These are phyloP conservation scores for Neofusicoccum sp. DNA, from an alignment of 2,329 filamentous ascomycete species.

Conservation along the genomic window DNA sequence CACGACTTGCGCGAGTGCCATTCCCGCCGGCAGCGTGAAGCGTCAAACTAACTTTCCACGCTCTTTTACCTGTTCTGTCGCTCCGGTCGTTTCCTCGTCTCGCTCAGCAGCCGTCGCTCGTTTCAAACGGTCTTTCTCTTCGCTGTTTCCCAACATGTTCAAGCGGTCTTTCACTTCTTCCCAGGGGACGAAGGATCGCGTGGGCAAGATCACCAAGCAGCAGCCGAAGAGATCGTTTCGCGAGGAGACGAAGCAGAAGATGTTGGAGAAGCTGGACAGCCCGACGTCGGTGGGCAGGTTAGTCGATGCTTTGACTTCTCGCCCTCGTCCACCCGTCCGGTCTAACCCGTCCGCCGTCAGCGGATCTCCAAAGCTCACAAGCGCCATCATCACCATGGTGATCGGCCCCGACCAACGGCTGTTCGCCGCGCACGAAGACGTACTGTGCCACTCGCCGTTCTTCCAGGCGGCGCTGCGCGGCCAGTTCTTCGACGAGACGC, in stretches of 20 bases:
- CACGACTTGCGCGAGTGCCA: constrained; percentile 8
- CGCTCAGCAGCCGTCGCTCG: neutral
- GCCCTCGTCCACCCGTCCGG: neutral
- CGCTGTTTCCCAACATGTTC: constrained; percentile 67
- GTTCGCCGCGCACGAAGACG: constrained; percentile 93
- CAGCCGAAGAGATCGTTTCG: constrained; percentile 71
- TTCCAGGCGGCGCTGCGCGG: constrained; percentile 71
- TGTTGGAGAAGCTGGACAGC: constrained; percentile 77
- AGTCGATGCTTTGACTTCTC: neutral
- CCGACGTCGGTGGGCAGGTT: constrained; percentile 51
- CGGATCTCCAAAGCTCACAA: constrained; percentile 53
- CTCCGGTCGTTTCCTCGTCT: neutral
- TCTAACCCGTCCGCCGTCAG: constrained; percentile 19
- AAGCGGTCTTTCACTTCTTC: constrained; percentile 76
- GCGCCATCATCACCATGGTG: constrained; percentile 81
- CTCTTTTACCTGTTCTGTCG: constrained; percentile 10
- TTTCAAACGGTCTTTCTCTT: constrained; percentile 39
- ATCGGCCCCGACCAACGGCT: constrained; percentile 82
- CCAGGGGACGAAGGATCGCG: constrained; percentile 64
- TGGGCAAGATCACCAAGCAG: constrained; percentile 83
- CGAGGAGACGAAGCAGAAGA: constrained; percentile 79
- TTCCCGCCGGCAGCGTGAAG: constrained; percentile 12
- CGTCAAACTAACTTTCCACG: constrained; percentile 17
- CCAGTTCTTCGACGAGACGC: constrained; percentile 64
- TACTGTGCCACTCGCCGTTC: constrained; percentile 81